Conservation (phyloP, 345 rosid species). For the Euphorbia pulcherrima region DNA sequence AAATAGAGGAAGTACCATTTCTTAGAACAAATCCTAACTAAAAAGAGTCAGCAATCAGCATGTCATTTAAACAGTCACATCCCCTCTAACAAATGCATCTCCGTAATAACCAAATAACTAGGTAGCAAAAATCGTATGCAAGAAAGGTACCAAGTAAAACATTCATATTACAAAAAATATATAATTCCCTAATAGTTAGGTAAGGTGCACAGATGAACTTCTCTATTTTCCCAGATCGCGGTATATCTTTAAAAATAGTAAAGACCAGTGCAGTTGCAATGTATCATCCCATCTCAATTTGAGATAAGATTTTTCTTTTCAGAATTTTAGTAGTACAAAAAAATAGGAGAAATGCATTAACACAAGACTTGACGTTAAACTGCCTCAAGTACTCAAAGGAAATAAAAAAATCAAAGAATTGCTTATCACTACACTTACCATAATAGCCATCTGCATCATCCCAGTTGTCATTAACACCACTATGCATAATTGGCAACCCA, state of each 20-base stretch:
- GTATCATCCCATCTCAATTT: background rate
- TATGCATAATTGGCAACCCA: constrained; percentile 62
- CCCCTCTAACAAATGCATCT: background rate
- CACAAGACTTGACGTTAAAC: background rate
- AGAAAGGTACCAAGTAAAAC: background rate
- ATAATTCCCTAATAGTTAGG: background rate
- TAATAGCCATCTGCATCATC: constrained; percentile 99
- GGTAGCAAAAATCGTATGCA: background rate
- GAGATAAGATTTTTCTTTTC: background rate
- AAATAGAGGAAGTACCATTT: background rate
- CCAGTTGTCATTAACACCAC: constrained; percentile 96
- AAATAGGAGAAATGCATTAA: background rate
- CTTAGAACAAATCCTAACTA: background rate
- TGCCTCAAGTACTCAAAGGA: background rate
- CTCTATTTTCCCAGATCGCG: background rate
- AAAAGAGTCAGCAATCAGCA: background rate
- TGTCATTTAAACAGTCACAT: background rate
- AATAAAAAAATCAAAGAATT: background rate
- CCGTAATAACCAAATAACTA: background rate
- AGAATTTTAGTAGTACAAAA: background rate
- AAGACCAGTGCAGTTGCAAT: background rate
- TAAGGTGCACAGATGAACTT: background rate
- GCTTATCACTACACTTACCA: constrained; percentile 46
- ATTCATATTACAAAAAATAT: background rate
- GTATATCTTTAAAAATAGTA: background rate